Evolutionary conservation across 2,329 filamentous ascomycete species (phyloP).

Genomic region (Aspergillus brasiliensis): DNA sequence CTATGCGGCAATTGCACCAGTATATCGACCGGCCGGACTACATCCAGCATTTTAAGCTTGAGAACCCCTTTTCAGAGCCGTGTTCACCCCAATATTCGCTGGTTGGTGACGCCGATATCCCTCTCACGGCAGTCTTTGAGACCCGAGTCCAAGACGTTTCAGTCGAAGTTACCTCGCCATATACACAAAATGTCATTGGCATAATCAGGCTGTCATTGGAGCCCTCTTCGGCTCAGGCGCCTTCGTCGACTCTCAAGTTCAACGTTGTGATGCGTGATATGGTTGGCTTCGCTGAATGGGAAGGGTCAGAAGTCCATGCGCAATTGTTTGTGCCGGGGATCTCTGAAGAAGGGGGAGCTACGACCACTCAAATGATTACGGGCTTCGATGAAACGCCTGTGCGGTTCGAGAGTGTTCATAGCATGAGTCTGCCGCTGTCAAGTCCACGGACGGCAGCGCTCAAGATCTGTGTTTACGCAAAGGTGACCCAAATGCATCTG

Average conservation of each 20-base stretch:
- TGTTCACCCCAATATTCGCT: slow-evolving; percentile 92
- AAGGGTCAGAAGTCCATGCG: slow-evolving; percentile 93
- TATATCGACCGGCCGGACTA: slow-evolving; percentile 96
- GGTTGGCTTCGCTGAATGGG: slow-evolving; percentile 89
- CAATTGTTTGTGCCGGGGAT: slow-evolving; percentile 94
- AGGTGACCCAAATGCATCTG: slow-evolving; percentile 88
- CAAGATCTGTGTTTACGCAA: slow-evolving; percentile 87
- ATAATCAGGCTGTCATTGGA: slow-evolving; percentile 90
- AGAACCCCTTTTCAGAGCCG: slow-evolving; percentile 88
- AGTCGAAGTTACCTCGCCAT: slow-evolving; percentile 87
- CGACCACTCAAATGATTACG: slow-evolving; percentile 90
- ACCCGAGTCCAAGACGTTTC: slow-evolving; percentile 92
- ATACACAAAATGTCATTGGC: slow-evolving; percentile 86
- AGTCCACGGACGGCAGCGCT: slow-evolving; percentile 74
- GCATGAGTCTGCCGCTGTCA: slow-evolving; percentile 87
- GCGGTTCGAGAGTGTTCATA: slow-evolving; percentile 96
- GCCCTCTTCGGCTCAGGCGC: slow-evolving; percentile 88
- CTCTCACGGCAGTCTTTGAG: slow-evolving; percentile 89
- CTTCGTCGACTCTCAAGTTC: slow-evolving; percentile 91
- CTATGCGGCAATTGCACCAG: slow-evolving; percentile 96
- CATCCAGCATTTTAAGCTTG: slow-evolving; percentile 85
- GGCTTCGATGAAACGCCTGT: slow-evolving; percentile 92
- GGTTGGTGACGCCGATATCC: slow-evolving; percentile 89
- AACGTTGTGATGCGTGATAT: slow-evolving; percentile 98
- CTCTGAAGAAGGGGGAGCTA: slow-evolving; percentile 86